Base-by-base conservation (phyloP, 768 basidiomycete genomes). In the Hygrophorus russula region DNA sequence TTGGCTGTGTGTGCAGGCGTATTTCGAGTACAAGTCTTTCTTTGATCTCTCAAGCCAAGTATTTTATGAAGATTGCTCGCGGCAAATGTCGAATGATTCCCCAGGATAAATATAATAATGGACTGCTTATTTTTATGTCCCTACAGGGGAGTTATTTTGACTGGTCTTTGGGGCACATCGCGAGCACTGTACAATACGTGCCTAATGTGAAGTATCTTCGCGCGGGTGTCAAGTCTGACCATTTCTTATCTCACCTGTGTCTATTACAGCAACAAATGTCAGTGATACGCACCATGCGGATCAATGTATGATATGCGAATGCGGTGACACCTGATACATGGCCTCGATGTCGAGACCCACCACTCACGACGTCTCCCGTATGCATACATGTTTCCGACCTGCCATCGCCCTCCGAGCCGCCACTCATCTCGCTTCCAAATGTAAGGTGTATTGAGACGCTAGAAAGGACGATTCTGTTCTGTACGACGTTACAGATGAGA, bases 81-180 rank as follows among this genome's bases (percentile, higher is more conserved):
- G 86, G 30, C 85, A 89, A 58, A 81, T 81, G 74, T 87, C 83
- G 85, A 77, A 74, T 47, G 84, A 87, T 63, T 85, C 14, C 70
- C 69, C 8, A 80, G 82, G 29, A 83, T 86, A 78, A 84, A 86
- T 56, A 73, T 85, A 52, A 86, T 87, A 82, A 82, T 87, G 82
- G 78, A 79, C 63, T 73, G 71, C 46, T 70, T 73, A 27, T n/a
- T 65, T 82, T 50, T 82, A 82, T 47, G 84, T 87, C 37, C 83
- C 86, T 64, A 70, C 80, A 52, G n/a, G n/a, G 78, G 78, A 46
- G 82, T 84, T 36, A 84, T 84, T 54, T 65, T 86, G n/a, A 80
- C 78, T 0, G 83, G 82, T 19, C 69, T 70, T 33, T 76, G 80
- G 13, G 73, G 71, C 15, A 83, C 39, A 82, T 87, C 51, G 82